phyloP scores from a whole-genome alignment of 345 rosid species.

The Carallia pectinifolia region DNA sequence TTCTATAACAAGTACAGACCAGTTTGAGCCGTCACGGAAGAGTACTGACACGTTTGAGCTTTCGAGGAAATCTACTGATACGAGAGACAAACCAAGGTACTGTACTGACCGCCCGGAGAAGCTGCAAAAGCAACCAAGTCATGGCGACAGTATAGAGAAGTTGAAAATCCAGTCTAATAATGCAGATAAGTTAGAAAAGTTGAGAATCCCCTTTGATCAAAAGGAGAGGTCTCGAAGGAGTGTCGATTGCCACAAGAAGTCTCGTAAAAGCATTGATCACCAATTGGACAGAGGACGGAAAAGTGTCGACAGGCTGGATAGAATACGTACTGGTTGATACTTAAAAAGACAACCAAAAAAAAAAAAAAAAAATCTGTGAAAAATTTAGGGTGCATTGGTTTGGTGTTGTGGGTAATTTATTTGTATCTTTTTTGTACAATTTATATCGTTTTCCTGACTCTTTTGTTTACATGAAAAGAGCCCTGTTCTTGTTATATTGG shows the following conservation, averaged over 20 bases:
- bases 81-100: slow-evolving; percentile 67
- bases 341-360: neutral
- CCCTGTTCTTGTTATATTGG: slow-evolving; percentile 16
- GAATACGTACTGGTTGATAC: slow-evolving; percentile 22
- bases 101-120: slow-evolving; percentile 61
- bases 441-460: slow-evolving; percentile 19
- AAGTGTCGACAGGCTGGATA: slow-evolving; percentile 31
- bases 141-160: slow-evolving; percentile 24
- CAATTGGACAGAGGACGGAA: slow-evolving; percentile 28
- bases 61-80: slow-evolving; percentile 62
- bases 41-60: slow-evolving; percentile 63
- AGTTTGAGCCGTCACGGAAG: slow-evolving; percentile 45
- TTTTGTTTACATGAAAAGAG: slow-evolving; percentile 24
- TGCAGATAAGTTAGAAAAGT: slow-evolving; percentile 24
- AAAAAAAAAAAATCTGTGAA: neutral
- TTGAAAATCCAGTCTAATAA: slow-evolving; percentile 19
- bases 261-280: slow-evolving; percentile 31
- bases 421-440: slow-evolving; percentile 1
- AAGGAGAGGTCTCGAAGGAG: slow-evolving; percentile 33
- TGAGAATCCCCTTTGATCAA: slow-evolving; percentile 26
- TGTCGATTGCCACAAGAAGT: slow-evolving; percentile 35
- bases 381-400: slow-evolving; percentile 9
- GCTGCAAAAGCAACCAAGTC: slow-evolving; percentile 45
- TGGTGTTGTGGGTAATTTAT: slow-evolving; percentile 19
- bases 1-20: slow-evolving; percentile 64